These are phyloP conservation scores for Lophiotrema nucula DNA, from an alignment of 495 filamentous ascomycete species.

Conservation along the genomic window DNA sequence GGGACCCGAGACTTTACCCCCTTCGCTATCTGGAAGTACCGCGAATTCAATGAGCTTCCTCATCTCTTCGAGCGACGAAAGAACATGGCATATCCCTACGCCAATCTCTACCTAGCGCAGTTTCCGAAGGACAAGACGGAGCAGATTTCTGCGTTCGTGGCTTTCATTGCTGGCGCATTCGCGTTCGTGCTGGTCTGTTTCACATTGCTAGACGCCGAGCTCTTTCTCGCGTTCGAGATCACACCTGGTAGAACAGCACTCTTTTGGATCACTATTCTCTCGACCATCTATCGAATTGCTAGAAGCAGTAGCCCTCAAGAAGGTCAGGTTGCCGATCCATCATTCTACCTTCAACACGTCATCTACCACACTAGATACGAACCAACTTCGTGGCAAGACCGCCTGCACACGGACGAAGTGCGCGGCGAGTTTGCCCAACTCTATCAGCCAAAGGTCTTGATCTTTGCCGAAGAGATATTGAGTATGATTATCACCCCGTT, in stretches of 20 bases:
- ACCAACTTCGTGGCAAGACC: slow-evolving; percentile 81
- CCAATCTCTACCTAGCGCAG: slow-evolving; percentile 87
- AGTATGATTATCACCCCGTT: slow-evolving; percentile 91
- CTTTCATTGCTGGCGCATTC: slow-evolving; percentile 83
- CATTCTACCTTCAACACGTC: slow-evolving; percentile 80
- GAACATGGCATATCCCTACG: slow-evolving; percentile 94
- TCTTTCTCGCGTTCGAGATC: slow-evolving; percentile 90
- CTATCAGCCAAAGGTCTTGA: slow-evolving; percentile 83
- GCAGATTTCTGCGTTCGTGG: slow-evolving; percentile 75
- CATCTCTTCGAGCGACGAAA: slow-evolving; percentile 86
- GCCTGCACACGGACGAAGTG: slow-evolving; percentile 85
- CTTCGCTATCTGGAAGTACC: slow-evolving; percentile 95
- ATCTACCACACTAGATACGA: slow-evolving; percentile 89
- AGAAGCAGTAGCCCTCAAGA: slow-evolving; percentile 81
- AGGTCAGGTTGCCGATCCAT: slow-evolving; percentile 85
- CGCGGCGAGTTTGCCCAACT: slow-evolving; percentile 78
- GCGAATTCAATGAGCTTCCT: slow-evolving; percentile 94
- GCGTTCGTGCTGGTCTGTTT: slow-evolving; percentile 77
- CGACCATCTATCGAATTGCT: slow-evolving; percentile 73
- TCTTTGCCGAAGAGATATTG: slow-evolving; percentile 89
- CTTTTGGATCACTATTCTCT: slow-evolving; percentile 66
- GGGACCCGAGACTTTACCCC: slow-evolving; percentile 86
- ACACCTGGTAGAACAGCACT: slow-evolving; percentile 78
- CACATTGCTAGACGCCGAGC: slow-evolving; percentile 80
- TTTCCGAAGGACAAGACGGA: slow-evolving; percentile 94